phyloP scores from a whole-genome alignment of 2,329 filamentous ascomycete species.

The Annulohypoxylon truncatum region DNA sequence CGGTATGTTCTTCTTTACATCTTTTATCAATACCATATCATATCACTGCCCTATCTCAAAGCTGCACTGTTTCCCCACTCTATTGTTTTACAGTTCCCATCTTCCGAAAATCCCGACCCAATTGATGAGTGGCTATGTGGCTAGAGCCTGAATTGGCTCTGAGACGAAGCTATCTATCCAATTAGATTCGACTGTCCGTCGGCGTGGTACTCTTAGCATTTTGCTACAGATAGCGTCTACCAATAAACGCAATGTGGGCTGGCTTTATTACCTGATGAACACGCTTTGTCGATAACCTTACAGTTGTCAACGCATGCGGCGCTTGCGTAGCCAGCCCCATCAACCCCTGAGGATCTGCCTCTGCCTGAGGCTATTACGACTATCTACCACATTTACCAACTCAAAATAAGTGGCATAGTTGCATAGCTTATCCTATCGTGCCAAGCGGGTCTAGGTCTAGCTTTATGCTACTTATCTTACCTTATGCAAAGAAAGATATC shows the following conservation, averaged over 20 bases:
- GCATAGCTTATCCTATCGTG: conserved; percentile 27
- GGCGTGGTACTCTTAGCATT: conserved; percentile 31
- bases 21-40: conserved; percentile 7
- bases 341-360: conserved; percentile 14
- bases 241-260: conserved; percentile 19
- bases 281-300: conserved; percentile 21
- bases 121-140: conserved; percentile 18
- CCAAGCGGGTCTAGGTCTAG: conserved; percentile 35
- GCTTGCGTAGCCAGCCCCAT: conserved; percentile 6
- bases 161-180: conserved; percentile 20
- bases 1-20: conserved; percentile 22
- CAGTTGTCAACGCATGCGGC: conserved; percentile 29
- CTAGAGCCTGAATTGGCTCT: conserved; percentile 29
- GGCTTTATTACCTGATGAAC: conserved; percentile 16
- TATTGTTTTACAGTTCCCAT: conserved; percentile 8
- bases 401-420: neutral
- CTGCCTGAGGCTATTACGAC: conserved; percentile 10
- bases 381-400: neutral
- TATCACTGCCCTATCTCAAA: neutral
- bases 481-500: conserved; percentile 22
- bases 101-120: conserved; percentile 29
- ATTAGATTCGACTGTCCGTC: conserved; percentile 23
- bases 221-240: conserved; percentile 13
- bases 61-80: conserved; percentile 17
- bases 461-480: conserved; percentile 7